phyloP scores from a whole-genome alignment of 2,329 filamentous ascomycete genomes.

The Calonectria pauciramosa region DNA sequence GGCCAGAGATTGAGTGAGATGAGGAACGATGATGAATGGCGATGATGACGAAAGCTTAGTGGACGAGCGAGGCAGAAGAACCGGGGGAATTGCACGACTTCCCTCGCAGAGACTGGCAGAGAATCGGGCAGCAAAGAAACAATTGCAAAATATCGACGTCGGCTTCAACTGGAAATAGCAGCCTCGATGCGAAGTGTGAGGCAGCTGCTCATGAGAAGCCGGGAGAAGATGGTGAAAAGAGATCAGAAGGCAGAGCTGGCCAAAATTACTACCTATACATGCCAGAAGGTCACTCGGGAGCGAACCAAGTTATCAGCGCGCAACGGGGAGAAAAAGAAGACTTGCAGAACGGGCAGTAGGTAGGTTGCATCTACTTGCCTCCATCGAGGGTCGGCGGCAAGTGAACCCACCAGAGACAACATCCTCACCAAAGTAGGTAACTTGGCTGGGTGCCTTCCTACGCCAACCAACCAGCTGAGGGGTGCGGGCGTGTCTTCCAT shows the following conservation, averaged over 20 bases:
- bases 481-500: background rate
- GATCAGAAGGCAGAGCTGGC: background rate
- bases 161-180: background rate
- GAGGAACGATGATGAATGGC: background rate
- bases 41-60: background rate
- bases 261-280: background rate
- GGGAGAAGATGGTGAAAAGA: background rate
- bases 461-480: slow-evolving; percentile 6
- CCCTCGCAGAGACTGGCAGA: slow-evolving; percentile 15
- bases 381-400: background rate
- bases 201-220: background rate
- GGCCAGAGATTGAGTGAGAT: slow-evolving; percentile 11
- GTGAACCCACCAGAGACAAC: slow-evolving; percentile 5
- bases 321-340: background rate
- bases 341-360: slow-evolving; percentile 2
- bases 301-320: background rate
- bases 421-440: background rate
- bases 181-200: background rate
- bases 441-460: background rate
- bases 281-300: background rate
- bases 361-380: slow-evolving; percentile 8
- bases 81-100: slow-evolving; percentile 6
- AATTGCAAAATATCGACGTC: background rate
- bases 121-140: slow-evolving; percentile 7
- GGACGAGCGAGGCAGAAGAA: background rate